These are phyloP conservation scores for Nymphaea thermarum DNA, from an alignment of 164 flowering plant genomes.

Conservation along the genomic window DNA sequence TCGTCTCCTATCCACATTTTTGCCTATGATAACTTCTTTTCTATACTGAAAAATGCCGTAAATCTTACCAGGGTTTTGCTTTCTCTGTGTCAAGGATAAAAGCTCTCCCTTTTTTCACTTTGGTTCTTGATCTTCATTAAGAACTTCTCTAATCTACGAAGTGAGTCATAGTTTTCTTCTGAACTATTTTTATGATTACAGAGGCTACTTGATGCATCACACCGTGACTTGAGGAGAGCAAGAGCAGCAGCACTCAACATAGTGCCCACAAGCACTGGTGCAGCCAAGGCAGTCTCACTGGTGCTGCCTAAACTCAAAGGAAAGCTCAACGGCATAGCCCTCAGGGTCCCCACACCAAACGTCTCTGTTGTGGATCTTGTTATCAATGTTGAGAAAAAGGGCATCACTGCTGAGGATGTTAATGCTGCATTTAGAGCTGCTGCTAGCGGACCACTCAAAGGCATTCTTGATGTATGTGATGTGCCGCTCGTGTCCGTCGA, in stretches of 20 bases:
- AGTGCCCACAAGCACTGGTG: conserved; percentile 97
- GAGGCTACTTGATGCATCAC: conserved; percentile 97
- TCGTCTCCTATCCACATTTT: neutral
- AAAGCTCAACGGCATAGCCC: conserved; percentile 96
- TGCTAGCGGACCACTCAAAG: conserved; percentile 80
- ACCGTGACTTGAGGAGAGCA: conserved; percentile 91
- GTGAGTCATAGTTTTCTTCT: neutral
- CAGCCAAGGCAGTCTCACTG: conserved; percentile 95
- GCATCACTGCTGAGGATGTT: conserved; percentile 81
- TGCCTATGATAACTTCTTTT: neutral
- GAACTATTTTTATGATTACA: conserved; percentile 10
- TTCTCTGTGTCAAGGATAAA: too few species aligned
- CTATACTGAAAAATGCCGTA: too few species aligned
- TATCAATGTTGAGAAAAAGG: conserved; percentile 80
- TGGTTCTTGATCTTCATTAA: too few species aligned
- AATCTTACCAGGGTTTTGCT: too few species aligned
- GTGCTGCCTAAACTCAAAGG: conserved; percentile 97
- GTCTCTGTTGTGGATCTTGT: conserved; percentile 95
- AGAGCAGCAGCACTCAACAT: conserved; percentile 95
- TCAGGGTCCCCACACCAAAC: conserved; percentile 91
- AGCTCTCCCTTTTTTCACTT: too few species aligned
- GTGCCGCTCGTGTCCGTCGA: conserved; percentile 91
- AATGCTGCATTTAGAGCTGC: conserved; percentile 91
- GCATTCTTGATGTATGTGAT: conserved; percentile 80
- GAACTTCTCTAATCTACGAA: neutral